Base-by-base conservation (phyloP, 768 basidiomycete species). In the Basidioascus undulatus region DNA sequence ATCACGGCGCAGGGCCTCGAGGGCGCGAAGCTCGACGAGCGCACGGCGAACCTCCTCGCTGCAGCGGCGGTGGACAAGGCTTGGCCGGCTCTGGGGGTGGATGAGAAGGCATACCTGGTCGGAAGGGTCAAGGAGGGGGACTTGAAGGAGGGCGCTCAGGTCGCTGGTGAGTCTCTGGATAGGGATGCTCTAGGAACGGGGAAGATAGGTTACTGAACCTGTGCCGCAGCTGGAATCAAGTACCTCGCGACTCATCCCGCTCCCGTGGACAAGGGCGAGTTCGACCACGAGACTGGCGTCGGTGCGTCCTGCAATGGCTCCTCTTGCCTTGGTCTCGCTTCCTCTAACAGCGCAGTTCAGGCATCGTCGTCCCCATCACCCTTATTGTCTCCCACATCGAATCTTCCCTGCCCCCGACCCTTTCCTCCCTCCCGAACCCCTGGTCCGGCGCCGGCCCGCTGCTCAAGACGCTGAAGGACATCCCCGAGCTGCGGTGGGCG, bases 111-210 rank as follows among this genome's bases (percentile, higher is more conserved):
- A 34, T 81, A 72, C 57, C 60, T 76, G 15, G 63, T 81, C 28
- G 56, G 61, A n/a, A 70, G 65, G 46, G 73, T 96, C 50, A 55
- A 72, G n/a, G 68, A 72, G 41, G 74, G 69, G 18, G 69, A 69
- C 47, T 57, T 96, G 43, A 79, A 75, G 59, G 71, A 68, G 26
- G 67, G 71, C 3, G 89, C 94, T 56, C 87, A 94, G 63, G 71
- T 92, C 20, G 64, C 69, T 40, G 87, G 87, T 84, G 51, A 50
- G 73, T 58, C 10, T 18, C 15, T 6, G 6, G 6, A 10, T 24
- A 38, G 20, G 18, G 36, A 6, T 19, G 26, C 11, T 26, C 7
- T 32, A 10, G 19, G 19, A 0, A 21, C 12, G 10, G 16, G 20
- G 25, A 9, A 13, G 27, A 3, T 11, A 11, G 23, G 5, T 21